Conservation (phyloP, 441 rosid species). For the Jatropha podagrica region DNA sequence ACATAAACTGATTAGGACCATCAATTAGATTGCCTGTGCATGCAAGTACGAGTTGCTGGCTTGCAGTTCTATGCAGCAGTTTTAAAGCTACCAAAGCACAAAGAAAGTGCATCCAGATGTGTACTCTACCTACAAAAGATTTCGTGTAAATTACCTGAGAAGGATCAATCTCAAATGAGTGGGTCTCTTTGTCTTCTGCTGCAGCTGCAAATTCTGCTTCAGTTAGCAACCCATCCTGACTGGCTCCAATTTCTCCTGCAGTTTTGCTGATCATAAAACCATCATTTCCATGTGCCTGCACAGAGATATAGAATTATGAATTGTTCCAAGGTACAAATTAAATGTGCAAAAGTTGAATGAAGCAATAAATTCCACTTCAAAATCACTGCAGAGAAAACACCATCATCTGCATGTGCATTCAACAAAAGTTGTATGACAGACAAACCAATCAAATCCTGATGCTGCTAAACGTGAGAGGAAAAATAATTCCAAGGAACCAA, state of each 20-base stretch:
- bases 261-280: slow-evolving; percentile 73
- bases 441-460: background rate
- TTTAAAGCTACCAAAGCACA: background rate
- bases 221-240: slow-evolving; percentile 70
- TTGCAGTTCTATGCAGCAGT: background rate
- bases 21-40: background rate
- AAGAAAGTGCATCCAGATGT: background rate
- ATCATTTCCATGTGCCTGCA: slow-evolving; percentile 54
- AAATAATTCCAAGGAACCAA: background rate
- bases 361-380: background rate
- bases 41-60: background rate
- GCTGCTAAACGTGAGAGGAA: background rate
- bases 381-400: background rate
- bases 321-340: background rate
- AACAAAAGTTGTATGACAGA: background rate
- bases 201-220: slow-evolving; percentile 90
- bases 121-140: background rate
- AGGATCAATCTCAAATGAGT: slow-evolving; percentile 85
- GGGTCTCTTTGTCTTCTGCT: slow-evolving; percentile 92
- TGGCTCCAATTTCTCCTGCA: slow-evolving; percentile 64
- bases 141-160: slow-evolving; percentile 50
- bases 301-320: slow-evolving; percentile 12
- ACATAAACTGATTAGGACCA: background rate
- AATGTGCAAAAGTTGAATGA: background rate
- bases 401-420: background rate